Evolutionary conservation across 2,329 filamentous ascomycete species (phyloP).

Genomic region (Aspergillus fumigatus): DNA sequence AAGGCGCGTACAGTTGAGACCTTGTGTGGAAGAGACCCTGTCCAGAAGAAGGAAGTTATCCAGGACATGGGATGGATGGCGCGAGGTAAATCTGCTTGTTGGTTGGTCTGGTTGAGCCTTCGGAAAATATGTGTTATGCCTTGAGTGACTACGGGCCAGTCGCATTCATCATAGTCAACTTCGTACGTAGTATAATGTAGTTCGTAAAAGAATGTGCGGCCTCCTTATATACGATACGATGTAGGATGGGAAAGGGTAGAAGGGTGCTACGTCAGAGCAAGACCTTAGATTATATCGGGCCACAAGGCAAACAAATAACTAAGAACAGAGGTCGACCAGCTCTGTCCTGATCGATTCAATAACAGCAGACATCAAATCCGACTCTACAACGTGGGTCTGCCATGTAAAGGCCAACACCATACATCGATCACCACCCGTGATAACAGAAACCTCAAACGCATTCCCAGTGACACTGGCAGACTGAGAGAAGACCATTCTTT

Average conservation of each 20-base stretch:
- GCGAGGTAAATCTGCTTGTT: no score
- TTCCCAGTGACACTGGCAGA: constrained; percentile 36
- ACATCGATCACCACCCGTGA: constrained; percentile 44
- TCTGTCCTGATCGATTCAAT: constrained; percentile 17
- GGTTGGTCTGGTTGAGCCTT: no score
- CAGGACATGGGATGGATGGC: no score
- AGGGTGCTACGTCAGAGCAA: neutral
- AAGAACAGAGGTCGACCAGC: constrained; percentile 6
- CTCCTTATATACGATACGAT: neutral
- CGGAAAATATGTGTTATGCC: no score
- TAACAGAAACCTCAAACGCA: constrained; percentile 36
- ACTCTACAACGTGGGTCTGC: constrained; percentile 36
- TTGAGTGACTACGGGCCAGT: no score
- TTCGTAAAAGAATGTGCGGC: neutral
- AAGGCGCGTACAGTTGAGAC: no score
- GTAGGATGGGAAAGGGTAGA: neutral
- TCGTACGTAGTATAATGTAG: no score
- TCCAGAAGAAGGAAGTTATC: no score
- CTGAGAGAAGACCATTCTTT: constrained; percentile 44
- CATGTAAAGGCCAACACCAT: constrained; percentile 40
- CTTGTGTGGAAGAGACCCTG: no score
- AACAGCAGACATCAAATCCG: constrained; percentile 15
- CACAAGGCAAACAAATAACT: constrained; percentile 4
- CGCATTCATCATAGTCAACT: no score
- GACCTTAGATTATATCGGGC: neutral